phyloP scores from a whole-genome alignment of 2,329 filamentous ascomycete species.

The Botrytis medusae region DNA sequence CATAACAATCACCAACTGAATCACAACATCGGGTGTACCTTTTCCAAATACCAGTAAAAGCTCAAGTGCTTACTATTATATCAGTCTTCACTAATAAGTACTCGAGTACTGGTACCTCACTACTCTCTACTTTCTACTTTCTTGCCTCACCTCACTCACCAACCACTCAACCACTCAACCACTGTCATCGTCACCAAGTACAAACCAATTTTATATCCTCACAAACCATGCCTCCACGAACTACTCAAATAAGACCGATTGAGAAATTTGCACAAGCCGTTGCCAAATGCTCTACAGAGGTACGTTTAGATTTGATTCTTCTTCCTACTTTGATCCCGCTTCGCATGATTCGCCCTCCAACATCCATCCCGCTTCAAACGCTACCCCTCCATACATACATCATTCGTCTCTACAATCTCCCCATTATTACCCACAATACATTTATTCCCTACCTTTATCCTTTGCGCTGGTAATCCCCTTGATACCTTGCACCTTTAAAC shows the following conservation, averaged over 20 bases:
- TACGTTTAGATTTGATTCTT: constrained; percentile 40
- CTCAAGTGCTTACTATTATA: background rate
- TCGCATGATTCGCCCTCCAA: background rate
- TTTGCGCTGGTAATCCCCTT: constrained; percentile 3
- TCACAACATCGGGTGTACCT: background rate
- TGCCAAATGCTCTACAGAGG: constrained; percentile 65
- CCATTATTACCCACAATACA: background rate
- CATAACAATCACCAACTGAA: background rate
- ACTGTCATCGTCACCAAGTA: background rate
- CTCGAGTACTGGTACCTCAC: background rate
- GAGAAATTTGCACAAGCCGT: constrained; percentile 67
- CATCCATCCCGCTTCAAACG: background rate
- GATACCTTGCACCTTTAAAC: background rate
- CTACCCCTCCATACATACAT: background rate
- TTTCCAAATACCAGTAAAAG: background rate
- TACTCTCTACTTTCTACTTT: background rate
- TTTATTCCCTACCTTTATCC: background rate
- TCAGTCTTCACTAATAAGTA: background rate
- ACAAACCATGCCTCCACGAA: constrained; percentile 35
- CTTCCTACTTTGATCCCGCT: background rate
- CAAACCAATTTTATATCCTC: background rate
- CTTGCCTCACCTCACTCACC: background rate
- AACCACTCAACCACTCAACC: background rate
- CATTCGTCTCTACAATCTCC: background rate
- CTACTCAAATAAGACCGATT: constrained; percentile 56